These are phyloP conservation scores for Tulasnella sp. DNA, from an alignment of 768 basidiomycete species.

Conservation along the genomic window DNA sequence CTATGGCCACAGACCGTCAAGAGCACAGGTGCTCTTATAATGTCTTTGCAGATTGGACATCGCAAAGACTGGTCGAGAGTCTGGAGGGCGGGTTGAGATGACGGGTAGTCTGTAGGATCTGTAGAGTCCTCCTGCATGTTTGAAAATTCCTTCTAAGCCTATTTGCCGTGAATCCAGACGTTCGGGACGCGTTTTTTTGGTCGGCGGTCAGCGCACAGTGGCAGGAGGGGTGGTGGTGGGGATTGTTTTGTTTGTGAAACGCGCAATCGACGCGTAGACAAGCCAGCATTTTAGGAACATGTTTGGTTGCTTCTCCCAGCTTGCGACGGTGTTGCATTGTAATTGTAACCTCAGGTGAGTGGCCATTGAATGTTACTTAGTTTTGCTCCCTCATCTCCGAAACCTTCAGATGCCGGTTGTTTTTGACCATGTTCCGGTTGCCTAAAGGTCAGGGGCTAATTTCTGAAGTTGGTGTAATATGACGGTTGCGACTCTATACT, in stretches of 20 bases:
- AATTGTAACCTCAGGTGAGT: no score
- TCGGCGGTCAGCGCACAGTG: no score
- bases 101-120: constrained; percentile 64
- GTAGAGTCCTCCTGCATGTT: constrained; percentile 25
- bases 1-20: constrained; percentile 61
- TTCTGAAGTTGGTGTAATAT: no score
- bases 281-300: background rate
- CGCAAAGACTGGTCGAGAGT: constrained; percentile 53
- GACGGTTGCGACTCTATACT: no score
- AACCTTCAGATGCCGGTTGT: no score
- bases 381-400: no score
- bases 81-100: constrained; percentile 42
- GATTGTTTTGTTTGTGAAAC: background rate
- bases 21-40: constrained; percentile 61
- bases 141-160: background rate
- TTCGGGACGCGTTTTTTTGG: background rate
- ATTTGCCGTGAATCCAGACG: background rate
- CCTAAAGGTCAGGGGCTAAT: no score
- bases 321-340: no score
- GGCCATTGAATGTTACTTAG: no score
- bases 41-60: constrained; percentile 67
- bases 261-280: background rate
- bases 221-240: background rate
- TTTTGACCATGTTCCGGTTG: no score
- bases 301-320: background rate